These are phyloP conservation scores for Saccharomycopsis phalli DNA, from an alignment of 1,139 yeast genomes.

Conservation along the genomic window DNA sequence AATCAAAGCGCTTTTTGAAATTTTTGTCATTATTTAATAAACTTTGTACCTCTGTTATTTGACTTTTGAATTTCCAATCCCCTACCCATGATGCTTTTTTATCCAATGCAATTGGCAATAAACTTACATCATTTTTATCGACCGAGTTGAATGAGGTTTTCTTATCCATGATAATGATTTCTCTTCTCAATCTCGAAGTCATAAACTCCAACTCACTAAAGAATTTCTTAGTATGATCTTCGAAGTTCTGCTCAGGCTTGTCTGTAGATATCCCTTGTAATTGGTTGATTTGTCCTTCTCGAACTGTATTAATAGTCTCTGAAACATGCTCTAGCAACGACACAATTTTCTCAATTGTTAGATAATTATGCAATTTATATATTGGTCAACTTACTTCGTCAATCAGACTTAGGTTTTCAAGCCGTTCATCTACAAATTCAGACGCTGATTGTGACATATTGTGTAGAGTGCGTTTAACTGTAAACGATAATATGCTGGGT, in stretches of 20 bases:
- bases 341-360: slow-evolving; percentile 23
- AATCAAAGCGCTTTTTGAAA: slow-evolving; percentile 4
- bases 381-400: slow-evolving; percentile 27
- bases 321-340: slow-evolving; percentile 25
- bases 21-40: slow-evolving; percentile 13
- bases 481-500: no score
- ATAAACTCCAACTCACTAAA: slow-evolving; percentile 24
- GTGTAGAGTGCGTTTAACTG: background rate
- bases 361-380: slow-evolving; percentile 25
- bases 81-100: slow-evolving; percentile 57
- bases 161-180: slow-evolving; percentile 50
- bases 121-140: slow-evolving; percentile 37
- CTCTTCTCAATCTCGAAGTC: slow-evolving; percentile 40
- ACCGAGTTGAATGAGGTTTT: slow-evolving; percentile 41
- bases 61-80: slow-evolving; percentile 34
- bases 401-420: slow-evolving; percentile 37
- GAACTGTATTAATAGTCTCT: slow-evolving; percentile 12
- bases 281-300: slow-evolving; percentile 13
- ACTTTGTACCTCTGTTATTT: slow-evolving; percentile 24
- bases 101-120: slow-evolving; percentile 51
- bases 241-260: slow-evolving; percentile 21
- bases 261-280: slow-evolving; percentile 9
- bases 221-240: slow-evolving; percentile 21
- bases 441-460: slow-evolving; percentile 6
- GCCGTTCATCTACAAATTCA: slow-evolving; percentile 35